Evolutionary conservation across 2,329 filamentous ascomycete genomes (phyloP), one percentile per base, ranked within the genome.

Genomic region (Botrytis sinoallii): DNA sequence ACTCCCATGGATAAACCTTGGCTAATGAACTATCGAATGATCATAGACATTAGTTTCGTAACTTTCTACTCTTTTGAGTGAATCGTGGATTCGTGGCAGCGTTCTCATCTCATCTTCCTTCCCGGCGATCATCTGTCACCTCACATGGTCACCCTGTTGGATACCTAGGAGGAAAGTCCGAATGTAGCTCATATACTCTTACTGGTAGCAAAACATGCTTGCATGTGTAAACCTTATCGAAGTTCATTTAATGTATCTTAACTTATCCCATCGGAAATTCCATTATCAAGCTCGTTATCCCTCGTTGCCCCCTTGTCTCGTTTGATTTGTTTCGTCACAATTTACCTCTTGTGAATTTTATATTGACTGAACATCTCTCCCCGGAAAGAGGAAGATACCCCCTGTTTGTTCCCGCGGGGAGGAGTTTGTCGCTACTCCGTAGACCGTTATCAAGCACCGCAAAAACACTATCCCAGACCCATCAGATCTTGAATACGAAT

Each of bases 41-140:
- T 14, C 12, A 32, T 44, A 32, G 32, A 59, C 35, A 40, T 44
- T 72, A 67, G 46, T 57, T 67, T 67, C 70, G 70, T 66, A 22
- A 55, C 16, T 57, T 72, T 72, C 46, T 72, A 71, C 60, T 42
- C 42, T 14, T 72, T 72, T 35, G 32, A 57, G 70, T 46, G 29
- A 72, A 14, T 57, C n/a, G 4, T 65, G 35, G 14, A 69, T 57
- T 57, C 38, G 66, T 57, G 35, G 35, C 6, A 29, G 16, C 66
- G 16, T 68, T 55, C 44, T 57, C 66, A 68, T 57, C 48, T 32
- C 35, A 68, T 68, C 35, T 57, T 68, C 48, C 48, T 40, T 52
- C 46, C 46, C 35, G 48, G 16, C 65, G 65, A 68, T 68, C 48
- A 68, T 38, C 64, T 38, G 14, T n/a, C 29, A 66, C n/a, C 60